Evolutionary conservation across 2,329 filamentous ascomycete species (phyloP), one percentile per base, ranked within the genome.

Genomic region (Moelleriella libera): DNA sequence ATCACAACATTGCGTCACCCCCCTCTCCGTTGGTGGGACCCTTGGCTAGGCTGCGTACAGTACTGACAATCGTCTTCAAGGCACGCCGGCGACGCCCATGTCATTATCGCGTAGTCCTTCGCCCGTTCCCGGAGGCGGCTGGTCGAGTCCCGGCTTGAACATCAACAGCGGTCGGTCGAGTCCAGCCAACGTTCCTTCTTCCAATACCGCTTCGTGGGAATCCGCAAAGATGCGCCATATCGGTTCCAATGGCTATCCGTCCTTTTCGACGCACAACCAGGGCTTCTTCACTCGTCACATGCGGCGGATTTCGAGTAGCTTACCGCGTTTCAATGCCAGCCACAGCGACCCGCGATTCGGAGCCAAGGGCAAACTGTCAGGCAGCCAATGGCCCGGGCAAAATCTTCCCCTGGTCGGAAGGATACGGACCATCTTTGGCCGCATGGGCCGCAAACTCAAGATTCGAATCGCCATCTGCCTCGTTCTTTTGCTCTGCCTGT

Each of bases 251-350:
- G 79, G 83, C 49, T 88, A 88, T 60, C 81, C 86, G 7, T 84
- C 83, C 40, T 92, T 88, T 65, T 81, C 81, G 52, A 88, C 83
- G 8, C 80, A 84, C 57, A 88, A 88, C 60, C 82, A 86, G 58
- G 86, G 88, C 48, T 94, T 94, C 72, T 90, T 96, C 64, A 82
- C 80, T 49, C 80, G 86, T 53, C 86, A 94, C 63, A 86, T 87
- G 68, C 82, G 86, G 54, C 82, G 77, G 53, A 74, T 96, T 57
- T 92, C 86, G 5, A 83, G 79, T 56, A 87, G 81, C 53, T 68
- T 96, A 50, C 88, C 89, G 6, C 75, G 77, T 29, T 90, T 92
- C 62, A 75, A 78, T 53, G 66, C 72, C 45, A 48, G 42, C 31
- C 60, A 61, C 51, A 63, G 71, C 45, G 62, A 63, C 46, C 55